Evolutionary conservation across 495 filamentous ascomycete genomes (phyloP), one percentile per base, ranked within the genome.

Genomic region (Delitschia confertaspora): DNA sequence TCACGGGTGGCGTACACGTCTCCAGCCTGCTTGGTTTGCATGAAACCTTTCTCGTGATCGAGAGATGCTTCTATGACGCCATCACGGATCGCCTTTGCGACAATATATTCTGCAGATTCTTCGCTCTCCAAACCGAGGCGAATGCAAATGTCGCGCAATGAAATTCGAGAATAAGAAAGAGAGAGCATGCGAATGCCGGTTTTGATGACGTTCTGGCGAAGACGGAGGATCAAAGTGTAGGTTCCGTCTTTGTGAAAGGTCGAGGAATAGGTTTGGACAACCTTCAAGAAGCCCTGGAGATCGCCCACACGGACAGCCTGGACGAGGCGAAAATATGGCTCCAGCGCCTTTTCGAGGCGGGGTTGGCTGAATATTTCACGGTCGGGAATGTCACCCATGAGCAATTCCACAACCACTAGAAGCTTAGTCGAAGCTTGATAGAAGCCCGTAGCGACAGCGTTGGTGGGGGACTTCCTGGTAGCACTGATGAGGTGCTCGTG

Each of bases 121-220:
- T 98, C 91, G 50, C 79, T 87, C 42, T 86, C 83, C n/a, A 98
- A 67, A 30, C 86, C 82, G 39, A 98, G 72, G 33, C 91, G 83
- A 47, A 95, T 84, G 69, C 93, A 96, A 49, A 98, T 98, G 59
- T 98, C 91, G 39, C 91, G 79, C 33, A 98, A 74, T n/a, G 88
- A 94, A 60, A 98, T 98, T 44, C 88, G 81, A 38, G 88, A 93
- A 67, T 98, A 98, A 38, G 87, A 91, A 58, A 98, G 70, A 21
- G 88, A 95, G 79, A 98, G 95, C 85, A 95, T 95, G 49, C 91
- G 85, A 53, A 98, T 91, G 53, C 91, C 91, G 24, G 91, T 98
- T 70, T 94, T 95, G 77, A 98, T 96, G 62, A 98, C 91, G 65
- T 96, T 96, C 62, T 98, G 91, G 38, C 91, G 78, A 27, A 98